Conservation (phyloP, 2,329 filamentous ascomycete species). For the Didymella segeticola region DNA sequence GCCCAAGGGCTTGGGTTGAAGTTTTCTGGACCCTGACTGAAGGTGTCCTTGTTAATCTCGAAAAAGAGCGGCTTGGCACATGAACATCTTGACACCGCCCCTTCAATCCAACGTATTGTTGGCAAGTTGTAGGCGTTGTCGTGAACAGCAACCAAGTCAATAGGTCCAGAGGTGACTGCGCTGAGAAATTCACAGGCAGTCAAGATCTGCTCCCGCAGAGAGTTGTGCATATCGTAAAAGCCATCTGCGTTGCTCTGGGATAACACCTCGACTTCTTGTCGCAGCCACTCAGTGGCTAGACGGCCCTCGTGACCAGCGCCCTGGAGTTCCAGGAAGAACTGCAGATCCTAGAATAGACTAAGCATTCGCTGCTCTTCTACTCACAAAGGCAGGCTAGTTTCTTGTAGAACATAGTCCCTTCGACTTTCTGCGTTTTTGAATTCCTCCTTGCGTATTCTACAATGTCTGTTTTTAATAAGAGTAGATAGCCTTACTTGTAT, state of each 20-base stretch:
- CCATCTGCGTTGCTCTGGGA: conserved; percentile 1
- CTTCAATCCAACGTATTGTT: conserved; percentile 3
- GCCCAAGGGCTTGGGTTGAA: conserved; percentile 3
- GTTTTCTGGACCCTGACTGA: conserved; percentile 7
- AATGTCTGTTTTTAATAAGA: background rate
- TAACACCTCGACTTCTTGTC: conserved; percentile 2
- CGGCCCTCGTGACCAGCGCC: conserved; percentile 3
- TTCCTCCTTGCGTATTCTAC: background rate
- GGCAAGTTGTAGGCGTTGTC: background rate
- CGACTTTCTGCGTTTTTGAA: conserved; percentile 14
- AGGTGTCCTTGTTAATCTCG: conserved; percentile 11
- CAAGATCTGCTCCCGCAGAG: background rate
- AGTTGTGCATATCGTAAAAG: background rate
- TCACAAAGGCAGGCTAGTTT: conserved; percentile 13
- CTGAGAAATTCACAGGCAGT: background rate
- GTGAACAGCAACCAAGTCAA: background rate
- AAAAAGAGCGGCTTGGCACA: conserved; percentile 9
- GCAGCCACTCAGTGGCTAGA: background rate
- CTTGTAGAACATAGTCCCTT: conserved; percentile 14
- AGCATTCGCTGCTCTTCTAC: conserved; percentile 18
- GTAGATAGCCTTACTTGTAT: conserved; percentile 12
- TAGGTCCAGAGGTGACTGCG: conserved; percentile 1
- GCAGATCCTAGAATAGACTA: conserved; percentile 12
- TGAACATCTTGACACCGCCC: background rate
- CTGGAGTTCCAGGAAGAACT: conserved; percentile 16